These are phyloP conservation scores for Cladosporium sp. DNA, from an alignment of 2,329 filamentous ascomycete species.

Conservation along the genomic window DNA sequence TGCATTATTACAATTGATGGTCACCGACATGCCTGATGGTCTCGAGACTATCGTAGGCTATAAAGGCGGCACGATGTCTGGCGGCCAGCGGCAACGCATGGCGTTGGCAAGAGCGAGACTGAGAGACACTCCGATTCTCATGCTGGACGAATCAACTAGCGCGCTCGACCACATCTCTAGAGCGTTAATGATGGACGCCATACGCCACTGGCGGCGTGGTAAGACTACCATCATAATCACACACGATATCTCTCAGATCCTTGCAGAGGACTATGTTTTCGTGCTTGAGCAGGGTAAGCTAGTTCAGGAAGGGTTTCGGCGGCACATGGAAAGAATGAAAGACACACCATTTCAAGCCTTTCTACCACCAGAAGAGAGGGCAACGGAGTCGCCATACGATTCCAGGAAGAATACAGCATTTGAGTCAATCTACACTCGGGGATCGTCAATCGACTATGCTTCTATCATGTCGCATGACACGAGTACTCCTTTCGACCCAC, in stretches of 20 bases:
- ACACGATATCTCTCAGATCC: slow-evolving; percentile 77
- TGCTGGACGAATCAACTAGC: slow-evolving; percentile 86
- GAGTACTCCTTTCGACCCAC: slow-evolving; percentile 19
- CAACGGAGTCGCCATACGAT: slow-evolving; percentile 17
- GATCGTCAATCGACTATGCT: slow-evolving; percentile 18
- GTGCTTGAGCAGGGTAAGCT: slow-evolving; percentile 68
- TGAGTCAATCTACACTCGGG: slow-evolving; percentile 16
- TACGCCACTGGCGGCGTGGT: slow-evolving; percentile 70
- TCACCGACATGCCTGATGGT: slow-evolving; percentile 64
- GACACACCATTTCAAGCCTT: slow-evolving; percentile 31
- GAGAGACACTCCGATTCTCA: slow-evolving; percentile 72
- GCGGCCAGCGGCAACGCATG: slow-evolving; percentile 78
- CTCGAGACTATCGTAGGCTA: slow-evolving; percentile 67
- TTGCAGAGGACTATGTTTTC: slow-evolving; percentile 70
- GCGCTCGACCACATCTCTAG: slow-evolving; percentile 74
- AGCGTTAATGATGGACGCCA: slow-evolving; percentile 64
- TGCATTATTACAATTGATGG: slow-evolving; percentile 64
- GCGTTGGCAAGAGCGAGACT: slow-evolving; percentile 75
- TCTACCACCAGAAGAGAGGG: slow-evolving; percentile 21
- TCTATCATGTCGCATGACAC: slow-evolving; percentile 9
- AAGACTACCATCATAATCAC: slow-evolving; percentile 94
- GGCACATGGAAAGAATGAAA: slow-evolving; percentile 45
- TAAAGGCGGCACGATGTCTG: slow-evolving; percentile 69
- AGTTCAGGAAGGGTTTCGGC: slow-evolving; percentile 64
- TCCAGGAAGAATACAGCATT: slow-evolving; percentile 14